Base-by-base conservation (phyloP, 768 basidiomycete genomes). In the Trichaptum fuscoviolaceum region DNA sequence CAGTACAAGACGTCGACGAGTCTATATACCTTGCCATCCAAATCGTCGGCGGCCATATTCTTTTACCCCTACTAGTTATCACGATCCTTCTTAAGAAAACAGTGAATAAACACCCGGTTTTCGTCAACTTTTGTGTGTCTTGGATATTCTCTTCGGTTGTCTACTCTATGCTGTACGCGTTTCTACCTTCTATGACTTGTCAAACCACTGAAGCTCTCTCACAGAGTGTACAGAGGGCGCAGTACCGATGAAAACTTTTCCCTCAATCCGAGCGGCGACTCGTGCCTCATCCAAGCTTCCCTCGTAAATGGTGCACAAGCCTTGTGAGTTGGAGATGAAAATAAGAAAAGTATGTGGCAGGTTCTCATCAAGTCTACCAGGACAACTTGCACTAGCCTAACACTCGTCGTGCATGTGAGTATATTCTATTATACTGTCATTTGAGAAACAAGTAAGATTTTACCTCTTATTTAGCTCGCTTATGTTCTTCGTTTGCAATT, bases 121-220 rank as follows among this genome's bases (percentile, higher is more conserved):
- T 87, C 69, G 73, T 87, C 67, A 87, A 88, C 67, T 83, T 87
- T 67, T 87, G 84, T 66, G 64, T 83, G n/a, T 78, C 82, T 60
- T 85, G 85, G 84, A 79, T 83, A 10, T 69, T 87, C 57, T 86
- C 82, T 69, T 87, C 86, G 6, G 71, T 87, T 66, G 75, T 79
- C 35, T 84, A 81, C 70, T 82, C 78, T 70, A 67, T 88, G 23
- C 71, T 81, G 87, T 87, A 68, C 75, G 87, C 75, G 4, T 8
- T 30, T 2, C 8, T 30, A 30, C 8, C 2, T 30, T 35, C 58
- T n/a, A 15, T 35, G 10, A 52, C 30, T n/a, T 23, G 34, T 7
- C 26, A n/a, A 18, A 6, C 24, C 20, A 5, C 12, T 23, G 23
- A n/a, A 35, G 10, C 59, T 15, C 24, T 61, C 24, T 24, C 3